A percentile compares a stretch with the other conserved stretches of the same genome.
These are phyloP conservation scores for Dionaea muscipula DNA, from an alignment of 179 eudicot species.

Conservation along the genomic window DNA sequence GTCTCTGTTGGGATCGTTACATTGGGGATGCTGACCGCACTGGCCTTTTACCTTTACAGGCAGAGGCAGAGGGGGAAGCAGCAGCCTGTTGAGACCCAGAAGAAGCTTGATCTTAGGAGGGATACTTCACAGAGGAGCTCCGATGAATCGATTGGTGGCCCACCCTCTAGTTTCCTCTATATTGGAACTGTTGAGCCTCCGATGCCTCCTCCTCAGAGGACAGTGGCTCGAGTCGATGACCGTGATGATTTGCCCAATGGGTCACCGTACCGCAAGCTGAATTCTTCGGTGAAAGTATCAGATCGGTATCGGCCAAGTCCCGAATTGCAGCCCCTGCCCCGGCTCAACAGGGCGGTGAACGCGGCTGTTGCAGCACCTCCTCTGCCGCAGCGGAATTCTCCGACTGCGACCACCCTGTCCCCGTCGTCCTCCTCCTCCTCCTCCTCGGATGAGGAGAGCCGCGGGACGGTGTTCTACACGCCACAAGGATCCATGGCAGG, in stretches of 20 bases:
- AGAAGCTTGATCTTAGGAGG: slow-evolving; percentile 15
- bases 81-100: slow-evolving; percentile 27
- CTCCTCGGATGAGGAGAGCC: slow-evolving; percentile 61
- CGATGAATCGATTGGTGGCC: slow-evolving; percentile 32
- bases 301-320: slow-evolving; percentile 86
- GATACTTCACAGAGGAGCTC: slow-evolving; percentile 21
- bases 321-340: slow-evolving; percentile 89
- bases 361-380: slow-evolving; percentile 20
- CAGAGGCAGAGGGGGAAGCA: slow-evolving; percentile 36
- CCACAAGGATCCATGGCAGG: slow-evolving; percentile 62
- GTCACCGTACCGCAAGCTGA: slow-evolving; percentile 69
- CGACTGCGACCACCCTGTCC: slow-evolving; percentile 30
- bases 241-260: slow-evolving; percentile 23
- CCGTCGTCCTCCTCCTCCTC: slow-evolving; percentile 41
- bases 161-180: slow-evolving; percentile 51
- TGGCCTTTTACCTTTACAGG: slow-evolving; percentile 53
- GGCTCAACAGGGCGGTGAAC: slow-evolving; percentile 28
- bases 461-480: slow-evolving; percentile 48
- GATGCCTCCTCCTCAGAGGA: slow-evolving; percentile 31
- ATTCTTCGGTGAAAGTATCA: slow-evolving; percentile 34
- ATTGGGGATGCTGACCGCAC: slow-evolving; percentile 52
- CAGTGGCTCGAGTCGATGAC: slow-evolving; percentile 22
- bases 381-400: slow-evolving; percentile 31
- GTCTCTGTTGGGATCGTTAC: slow-evolving; percentile 50
- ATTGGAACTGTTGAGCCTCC: slow-evolving; percentile 61